Base-by-base conservation (phyloP, 768 basidiomycete species). In the Boletus subcaerulescens region DNA sequence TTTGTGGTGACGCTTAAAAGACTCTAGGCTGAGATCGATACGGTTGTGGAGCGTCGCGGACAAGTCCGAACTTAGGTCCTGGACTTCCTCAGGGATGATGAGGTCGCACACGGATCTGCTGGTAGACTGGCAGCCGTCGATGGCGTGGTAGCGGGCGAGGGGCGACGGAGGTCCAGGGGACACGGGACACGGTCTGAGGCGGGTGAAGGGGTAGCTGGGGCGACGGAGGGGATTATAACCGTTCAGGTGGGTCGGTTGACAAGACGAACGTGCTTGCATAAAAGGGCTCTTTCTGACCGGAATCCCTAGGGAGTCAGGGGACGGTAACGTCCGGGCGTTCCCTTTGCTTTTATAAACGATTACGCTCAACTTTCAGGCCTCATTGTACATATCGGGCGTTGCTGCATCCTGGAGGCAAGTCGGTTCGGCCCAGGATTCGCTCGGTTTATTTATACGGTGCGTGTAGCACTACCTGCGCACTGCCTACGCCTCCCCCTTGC, bases 1-100 rank as follows among this genome's bases (percentile, higher is more conserved):
- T 65, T 74, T 79, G 76, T 85, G 85, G 75, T 85, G 85, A 74
- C 85, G 84, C 74, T 83, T 78, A 71, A 77, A 77, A 65, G 73
- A 72, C 60, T 79, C 76, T 45, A 62, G 50, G 59, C 65, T 67
- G 62, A 69, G 61, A 71, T 71, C 71, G 60, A 72, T 71, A 59
- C 56, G 65, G 15, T 55, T 59, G 50, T 70, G 70, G 57, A 63
- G 60, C 20, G 71, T 53, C 41, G 63, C 69, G 71, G 69, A 48
- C 71, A 72, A 67, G 60, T 69, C 70, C 71, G 70, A 72, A 50
- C 46, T 56, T 17, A 59, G 46, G 24, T 60, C 61, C 18, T 62
- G 59, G 0, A 41, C 48, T 47, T 71, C 69, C 45, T 70, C 69
- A 13, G 69, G 69, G 57, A 71, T 71, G 49, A 50, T 24, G 8